Evolutionary conservation across 371 early-diverging fungal genomes (phyloP).

Genomic region (Coemansia sp.): DNA sequence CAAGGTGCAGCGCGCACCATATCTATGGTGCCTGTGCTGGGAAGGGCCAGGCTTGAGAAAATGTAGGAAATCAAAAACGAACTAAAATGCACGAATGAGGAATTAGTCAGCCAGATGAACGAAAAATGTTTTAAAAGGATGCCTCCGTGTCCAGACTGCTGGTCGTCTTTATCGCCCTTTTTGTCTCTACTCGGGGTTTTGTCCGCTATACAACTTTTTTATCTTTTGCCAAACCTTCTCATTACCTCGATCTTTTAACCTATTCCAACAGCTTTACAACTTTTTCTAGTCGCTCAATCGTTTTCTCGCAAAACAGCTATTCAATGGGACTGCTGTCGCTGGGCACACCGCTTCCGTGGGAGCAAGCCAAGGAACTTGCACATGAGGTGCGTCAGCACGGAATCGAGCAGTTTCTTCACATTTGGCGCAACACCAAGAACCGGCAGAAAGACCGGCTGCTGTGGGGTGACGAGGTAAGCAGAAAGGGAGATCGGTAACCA

Average conservation of each 20-base stretch:
- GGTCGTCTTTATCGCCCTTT: neutral
- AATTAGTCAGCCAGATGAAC: slow-evolving; percentile 2
- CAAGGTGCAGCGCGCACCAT: neutral
- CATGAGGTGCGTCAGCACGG: slow-evolving; percentile 90
- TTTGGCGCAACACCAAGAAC: slow-evolving; percentile 78
- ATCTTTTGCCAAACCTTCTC: neutral
- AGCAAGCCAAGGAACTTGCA: slow-evolving; percentile 80
- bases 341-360: slow-evolving; percentile 96
- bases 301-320: neutral
- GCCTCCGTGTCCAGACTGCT: slow-evolving; percentile 1
- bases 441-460: slow-evolving; percentile 72
- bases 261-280: neutral
- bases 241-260: neutral
- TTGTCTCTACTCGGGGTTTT: neutral
- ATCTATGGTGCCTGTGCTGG: neutral
- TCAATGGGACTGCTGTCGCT: slow-evolving; percentile 91
- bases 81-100: neutral
- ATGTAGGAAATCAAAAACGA: neutral
- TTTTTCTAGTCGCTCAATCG: neutral
- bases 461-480: slow-evolving; percentile 95
- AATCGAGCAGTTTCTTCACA: slow-evolving; percentile 88
- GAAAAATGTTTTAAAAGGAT: neutral
- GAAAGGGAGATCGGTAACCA: neutral
- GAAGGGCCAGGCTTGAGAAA: neutral
- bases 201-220: neutral